Evolutionary conservation across 208 protist species (phyloP).

Genomic region (Leishmania major): DNA sequence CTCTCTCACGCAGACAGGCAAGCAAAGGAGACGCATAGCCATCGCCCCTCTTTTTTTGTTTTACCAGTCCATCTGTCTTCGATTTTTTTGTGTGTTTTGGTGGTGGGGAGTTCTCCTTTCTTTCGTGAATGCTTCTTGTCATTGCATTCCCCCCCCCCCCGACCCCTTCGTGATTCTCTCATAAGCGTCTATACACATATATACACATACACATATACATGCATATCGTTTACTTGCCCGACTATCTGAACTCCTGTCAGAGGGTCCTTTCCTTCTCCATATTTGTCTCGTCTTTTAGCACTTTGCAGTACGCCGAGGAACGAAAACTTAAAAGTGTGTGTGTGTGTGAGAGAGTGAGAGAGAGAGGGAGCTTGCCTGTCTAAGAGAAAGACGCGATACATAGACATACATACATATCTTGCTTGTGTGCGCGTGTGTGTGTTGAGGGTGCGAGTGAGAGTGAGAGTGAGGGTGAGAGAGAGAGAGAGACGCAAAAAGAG

Average conservation of each 20-base stretch:
- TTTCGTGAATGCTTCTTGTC: not conserved
- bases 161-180: not conserved
- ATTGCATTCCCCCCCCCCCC: not conserved
- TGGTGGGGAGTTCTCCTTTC: no score
- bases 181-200: not conserved
- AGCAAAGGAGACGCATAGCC: not conserved
- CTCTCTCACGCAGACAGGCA: not conserved
- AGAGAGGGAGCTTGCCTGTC: no score
- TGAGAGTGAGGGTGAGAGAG: not conserved
- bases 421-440: not conserved
- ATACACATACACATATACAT: conserved; percentile 19
- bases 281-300: no score
- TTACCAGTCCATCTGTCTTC: not conserved
- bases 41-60: not conserved
- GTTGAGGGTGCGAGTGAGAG: not conserved
- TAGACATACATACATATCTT: not conserved
- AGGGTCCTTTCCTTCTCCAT: not conserved
- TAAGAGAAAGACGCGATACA: no score
- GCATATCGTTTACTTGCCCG: not conserved
- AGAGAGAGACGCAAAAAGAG: not conserved
- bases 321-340: no score
- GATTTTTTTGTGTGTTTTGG: not conserved
- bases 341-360: no score
- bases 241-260: no score
- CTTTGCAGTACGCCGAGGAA: no score